These are phyloP conservation scores for Spencermartinsiella europaea DNA, from an alignment of 805 yeast genomes.

Conservation along the genomic window DNA sequence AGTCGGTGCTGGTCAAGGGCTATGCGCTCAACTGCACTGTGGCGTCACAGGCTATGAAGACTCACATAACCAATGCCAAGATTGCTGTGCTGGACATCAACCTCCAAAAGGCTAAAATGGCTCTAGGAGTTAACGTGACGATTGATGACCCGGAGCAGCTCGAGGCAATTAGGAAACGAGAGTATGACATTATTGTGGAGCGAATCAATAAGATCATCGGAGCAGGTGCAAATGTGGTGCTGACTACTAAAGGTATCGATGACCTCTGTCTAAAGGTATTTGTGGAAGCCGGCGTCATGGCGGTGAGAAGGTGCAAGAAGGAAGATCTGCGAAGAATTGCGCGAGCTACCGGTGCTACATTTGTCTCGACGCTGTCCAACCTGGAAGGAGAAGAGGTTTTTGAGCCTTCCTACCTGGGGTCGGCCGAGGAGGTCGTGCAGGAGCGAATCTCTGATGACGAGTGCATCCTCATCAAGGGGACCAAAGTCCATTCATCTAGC, in stretches of 20 bases:
- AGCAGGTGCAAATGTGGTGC: slow-evolving; percentile 89
- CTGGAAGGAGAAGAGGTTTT: slow-evolving; percentile 94
- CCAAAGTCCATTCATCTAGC: slow-evolving; percentile 84
- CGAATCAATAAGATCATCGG: slow-evolving; percentile 72
- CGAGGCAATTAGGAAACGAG: slow-evolving; percentile 86
- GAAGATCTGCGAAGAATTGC: slow-evolving; percentile 97
- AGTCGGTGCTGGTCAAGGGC: slow-evolving; percentile 83
- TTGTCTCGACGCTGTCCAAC: slow-evolving; percentile 80
- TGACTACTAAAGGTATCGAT: slow-evolving; percentile 93
- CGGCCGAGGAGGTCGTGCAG: slow-evolving; percentile 87
- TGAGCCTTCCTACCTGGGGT: slow-evolving; percentile 78
- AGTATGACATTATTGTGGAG: slow-evolving; percentile 78
- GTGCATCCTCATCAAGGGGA: slow-evolving; percentile 86
- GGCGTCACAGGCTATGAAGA: slow-evolving; percentile 95
- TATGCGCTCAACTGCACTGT: slow-evolving; percentile 96
- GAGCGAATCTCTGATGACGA: slow-evolving; percentile 93
- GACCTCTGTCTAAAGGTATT: slow-evolving; percentile 87
- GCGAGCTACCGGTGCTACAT: slow-evolving; percentile 94
- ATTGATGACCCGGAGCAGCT: slow-evolving; percentile 96
- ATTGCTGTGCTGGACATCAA: slow-evolving; percentile 89
- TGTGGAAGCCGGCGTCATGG: slow-evolving; percentile 89
- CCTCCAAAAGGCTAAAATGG: slow-evolving; percentile 94
- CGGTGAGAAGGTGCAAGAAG: slow-evolving; percentile 93
- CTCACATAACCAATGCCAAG: slow-evolving; percentile 59
- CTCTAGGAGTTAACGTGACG: slow-evolving; percentile 95